Conservation (phyloP, 768 basidiomycete genomes). For the Boletus vinaceobasis region DNA sequence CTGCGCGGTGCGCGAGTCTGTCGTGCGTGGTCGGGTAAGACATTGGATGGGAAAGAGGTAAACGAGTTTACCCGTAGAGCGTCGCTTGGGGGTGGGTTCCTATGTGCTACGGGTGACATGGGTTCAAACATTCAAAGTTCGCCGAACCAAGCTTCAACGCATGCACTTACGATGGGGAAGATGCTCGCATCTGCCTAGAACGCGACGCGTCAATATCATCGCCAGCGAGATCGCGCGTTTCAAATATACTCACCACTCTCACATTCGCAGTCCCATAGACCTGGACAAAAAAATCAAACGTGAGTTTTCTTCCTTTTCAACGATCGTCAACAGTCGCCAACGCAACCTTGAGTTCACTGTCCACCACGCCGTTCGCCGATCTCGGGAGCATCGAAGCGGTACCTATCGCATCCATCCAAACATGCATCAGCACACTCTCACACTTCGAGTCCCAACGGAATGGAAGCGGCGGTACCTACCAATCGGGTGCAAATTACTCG, state of each 20-base stretch:
- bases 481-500: constrained; percentile 10
- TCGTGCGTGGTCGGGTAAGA: background rate
- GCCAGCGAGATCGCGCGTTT: background rate
- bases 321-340: background rate
- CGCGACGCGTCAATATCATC: background rate
- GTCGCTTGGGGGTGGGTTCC: constrained; percentile 18
- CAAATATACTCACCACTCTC: constrained; percentile 6
- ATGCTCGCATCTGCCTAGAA: constrained; percentile 17
- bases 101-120: constrained; percentile 8
- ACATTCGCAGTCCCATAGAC: constrained; percentile 17
- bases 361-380: constrained; percentile 13
- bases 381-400: constrained; percentile 20
- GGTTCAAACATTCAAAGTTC: background rate
- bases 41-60: background rate
- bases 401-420: background rate
- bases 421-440: background rate
- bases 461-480: background rate
- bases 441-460: too few relatives aligned
- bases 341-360: constrained; percentile 11
- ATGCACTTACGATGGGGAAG: constrained; percentile 14
- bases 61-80: constrained; percentile 13
- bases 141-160: background rate
- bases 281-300: background rate
- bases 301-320: background rate
- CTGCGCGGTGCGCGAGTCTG: constrained; percentile 10